phyloP scores from a whole-genome alignment of 345 rosid species.

The Trapa incisa region DNA sequence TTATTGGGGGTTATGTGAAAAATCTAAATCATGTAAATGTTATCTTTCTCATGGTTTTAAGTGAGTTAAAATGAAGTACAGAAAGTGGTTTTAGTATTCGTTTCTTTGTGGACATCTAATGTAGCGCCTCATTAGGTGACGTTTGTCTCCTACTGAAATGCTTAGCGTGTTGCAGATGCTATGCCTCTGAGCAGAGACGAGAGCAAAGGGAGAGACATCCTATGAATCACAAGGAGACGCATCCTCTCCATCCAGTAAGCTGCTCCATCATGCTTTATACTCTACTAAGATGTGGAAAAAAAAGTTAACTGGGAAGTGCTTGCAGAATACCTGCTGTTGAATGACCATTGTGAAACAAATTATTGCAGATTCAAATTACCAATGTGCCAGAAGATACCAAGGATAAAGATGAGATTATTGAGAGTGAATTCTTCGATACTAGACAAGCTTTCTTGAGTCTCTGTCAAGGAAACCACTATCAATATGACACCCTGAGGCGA shows the following conservation, averaged over 20 bases:
- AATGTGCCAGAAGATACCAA: slow-evolving; percentile 70
- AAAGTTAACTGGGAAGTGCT: background rate
- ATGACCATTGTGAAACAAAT: slow-evolving; percentile 1
- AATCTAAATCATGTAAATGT: background rate
- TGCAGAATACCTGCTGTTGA: background rate
- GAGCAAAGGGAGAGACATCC: slow-evolving; percentile 90
- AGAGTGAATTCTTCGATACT: slow-evolving; percentile 92
- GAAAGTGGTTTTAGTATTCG: too few relatives aligned
- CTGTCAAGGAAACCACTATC: slow-evolving; percentile 99
- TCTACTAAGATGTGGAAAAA: background rate
- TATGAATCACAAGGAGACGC: slow-evolving; percentile 57
- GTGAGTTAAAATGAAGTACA: too few relatives aligned
- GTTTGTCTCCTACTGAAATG: too few relatives aligned
- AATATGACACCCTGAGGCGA: slow-evolving; percentile 92
- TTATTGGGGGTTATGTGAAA: too few relatives aligned
- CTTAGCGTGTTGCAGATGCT: slow-evolving; percentile 46
- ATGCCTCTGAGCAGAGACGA: slow-evolving; percentile 68
- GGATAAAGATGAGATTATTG: slow-evolving; percentile 94
- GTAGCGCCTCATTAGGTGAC: too few relatives aligned
- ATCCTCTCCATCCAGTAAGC: slow-evolving; percentile 66
- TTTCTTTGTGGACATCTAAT: too few relatives aligned
- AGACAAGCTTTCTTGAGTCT: slow-evolving; percentile 98
- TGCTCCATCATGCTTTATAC: slow-evolving; percentile 3
- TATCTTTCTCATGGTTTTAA: background rate
- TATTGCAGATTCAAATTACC: slow-evolving; percentile 49